A percentile compares a stretch with the other conserved stretches of the same genome.
phyloP scores from a whole-genome alignment of 768 basidiomycete species.

The Naganishia antarctica region DNA sequence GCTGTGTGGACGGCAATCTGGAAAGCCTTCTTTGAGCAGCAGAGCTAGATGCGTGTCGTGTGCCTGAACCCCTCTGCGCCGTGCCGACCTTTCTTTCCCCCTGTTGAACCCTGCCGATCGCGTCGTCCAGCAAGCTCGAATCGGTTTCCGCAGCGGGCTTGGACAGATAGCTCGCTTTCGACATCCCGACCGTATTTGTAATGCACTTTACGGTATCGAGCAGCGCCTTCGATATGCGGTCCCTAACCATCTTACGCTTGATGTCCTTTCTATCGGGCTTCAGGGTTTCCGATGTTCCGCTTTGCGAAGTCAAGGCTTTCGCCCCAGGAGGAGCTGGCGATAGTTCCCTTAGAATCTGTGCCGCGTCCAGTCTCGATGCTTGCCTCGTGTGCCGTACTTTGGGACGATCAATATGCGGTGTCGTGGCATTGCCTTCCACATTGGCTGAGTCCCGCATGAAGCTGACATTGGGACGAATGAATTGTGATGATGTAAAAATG shows the following conservation, averaged over 20 bases:
- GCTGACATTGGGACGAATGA: constrained; percentile 18
- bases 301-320: neutral
- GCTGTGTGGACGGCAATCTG: neutral
- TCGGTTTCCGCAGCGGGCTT: neutral
- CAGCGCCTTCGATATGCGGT: constrained; percentile 16
- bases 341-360: constrained; percentile 13
- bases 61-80: constrained; percentile 37
- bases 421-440: neutral
- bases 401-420: neutral
- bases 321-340: constrained; percentile 21
- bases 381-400: constrained; percentile 27
- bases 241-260: constrained; percentile 12
- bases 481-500: constrained; percentile 22
- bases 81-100: constrained; percentile 1
- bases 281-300: neutral
- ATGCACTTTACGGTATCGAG: constrained; percentile 19
- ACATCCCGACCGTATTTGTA: constrained; percentile 1
- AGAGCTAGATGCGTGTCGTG: constrained; percentile 48
- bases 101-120: constrained; percentile 1
- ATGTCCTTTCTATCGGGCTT: constrained; percentile 11
- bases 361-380: constrained; percentile 27
- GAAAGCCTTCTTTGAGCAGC: neutral
- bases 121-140: constrained; percentile 8
- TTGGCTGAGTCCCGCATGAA: constrained; percentile 3
- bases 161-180: constrained; percentile 5